Evolutionary conservation across 2,329 filamentous ascomycete genomes (phyloP), one percentile per base, ranked within the genome.

Genomic region (Penicillium sp.): DNA sequence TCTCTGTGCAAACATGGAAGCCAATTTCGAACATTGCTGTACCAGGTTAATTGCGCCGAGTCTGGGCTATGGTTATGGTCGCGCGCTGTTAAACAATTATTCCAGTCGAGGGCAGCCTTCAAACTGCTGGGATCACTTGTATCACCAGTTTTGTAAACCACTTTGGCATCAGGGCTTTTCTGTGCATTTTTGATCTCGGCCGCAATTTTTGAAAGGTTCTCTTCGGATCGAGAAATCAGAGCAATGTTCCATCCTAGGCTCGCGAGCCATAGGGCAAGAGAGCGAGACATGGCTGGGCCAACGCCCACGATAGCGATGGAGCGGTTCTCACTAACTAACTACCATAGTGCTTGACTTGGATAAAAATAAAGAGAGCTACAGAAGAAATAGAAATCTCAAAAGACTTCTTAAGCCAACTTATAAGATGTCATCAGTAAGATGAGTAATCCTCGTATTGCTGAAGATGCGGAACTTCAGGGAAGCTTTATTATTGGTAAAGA

Each of bases 201-300:
- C 8, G 37, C 37, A 4, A 40, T 40, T 12, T n/a, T 22, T 9
- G 37, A 40, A 12, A 40, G n/a, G 1, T 5, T 22, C 9, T 40
- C 18, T 22, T 40, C 18, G 4, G 37, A 22, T 11, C 37, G 37
- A 20, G 37, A 45, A 11, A 45, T 26, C 2, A 45, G 23, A 4
- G 42, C 42, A n/a, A 29, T 45, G 23, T 45, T 45, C 42, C 23
- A 45, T 6, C 42, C 42, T 9, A 40, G 3, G 12, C 29, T 40
- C 8, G 46, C 46, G 4, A 49, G 46, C 46, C 46, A 49, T 20
- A 49, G 31, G 15, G 46, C 54, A 41, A 56, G 52, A 11, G 50
- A 53, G 2, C 54, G 44, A 3, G 35, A 35, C 37, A 56, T 50
- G 37, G 26, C 40, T 40, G 50, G 33, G 49, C 51, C 18, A 44